These are phyloP conservation scores for Didymella lethalis DNA, from an alignment of 2,329 filamentous ascomycete genomes.

Conservation along the genomic window DNA sequence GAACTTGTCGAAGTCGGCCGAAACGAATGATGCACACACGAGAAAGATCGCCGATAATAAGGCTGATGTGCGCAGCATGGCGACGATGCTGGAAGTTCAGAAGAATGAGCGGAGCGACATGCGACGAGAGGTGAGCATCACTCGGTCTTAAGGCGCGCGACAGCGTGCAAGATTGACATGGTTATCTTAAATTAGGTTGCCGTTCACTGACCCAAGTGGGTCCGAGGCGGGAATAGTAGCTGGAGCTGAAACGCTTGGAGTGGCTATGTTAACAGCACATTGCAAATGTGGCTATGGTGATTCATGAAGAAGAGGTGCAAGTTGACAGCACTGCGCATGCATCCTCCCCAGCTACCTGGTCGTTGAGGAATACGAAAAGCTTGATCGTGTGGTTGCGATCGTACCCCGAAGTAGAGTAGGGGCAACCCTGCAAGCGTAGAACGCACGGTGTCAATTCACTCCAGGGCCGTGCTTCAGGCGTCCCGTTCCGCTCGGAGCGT, in stretches of 20 bases:
- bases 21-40: not conserved
- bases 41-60: not conserved
- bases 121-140: not conserved
- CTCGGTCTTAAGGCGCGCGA: constrained; percentile 6
- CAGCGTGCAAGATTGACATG: constrained; percentile 5
- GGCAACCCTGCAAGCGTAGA: constrained; percentile 10
- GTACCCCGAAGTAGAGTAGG: constrained; percentile 1
- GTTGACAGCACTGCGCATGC: not conserved
- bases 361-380: constrained; percentile 7
- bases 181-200: constrained; percentile 17
- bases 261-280: constrained; percentile 9
- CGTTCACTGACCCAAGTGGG: constrained; percentile 11
- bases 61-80: constrained; percentile 7
- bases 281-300: not conserved
- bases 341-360: not conserved
- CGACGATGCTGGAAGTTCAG: not conserved
- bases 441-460: constrained; percentile 4
- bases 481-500: not conserved
- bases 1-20: constrained; percentile 23
- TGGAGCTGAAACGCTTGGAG: constrained; percentile 14
- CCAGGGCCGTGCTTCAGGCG: constrained; percentile 10
- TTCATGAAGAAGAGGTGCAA: not conserved
- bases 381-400: not conserved
- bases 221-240: constrained; percentile 8
- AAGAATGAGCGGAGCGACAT: not conserved